Base-by-base conservation (phyloP, 768 basidiomycete species). In the Rhodosporidiobolus sp. region DNA sequence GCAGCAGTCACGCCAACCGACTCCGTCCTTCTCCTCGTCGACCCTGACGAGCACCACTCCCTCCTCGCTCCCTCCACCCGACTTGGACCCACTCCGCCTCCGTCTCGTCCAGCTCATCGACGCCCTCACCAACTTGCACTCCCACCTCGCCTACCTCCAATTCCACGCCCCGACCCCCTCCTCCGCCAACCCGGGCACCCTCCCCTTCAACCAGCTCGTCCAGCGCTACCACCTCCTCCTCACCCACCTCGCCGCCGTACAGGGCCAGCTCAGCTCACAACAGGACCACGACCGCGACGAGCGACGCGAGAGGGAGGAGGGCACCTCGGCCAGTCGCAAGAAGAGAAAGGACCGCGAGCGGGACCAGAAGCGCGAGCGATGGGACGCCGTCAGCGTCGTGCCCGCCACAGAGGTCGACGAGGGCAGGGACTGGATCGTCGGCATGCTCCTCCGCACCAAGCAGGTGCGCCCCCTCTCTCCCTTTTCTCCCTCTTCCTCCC, bases 371-470 rank as follows among this genome's bases (percentile, higher is more conserved):
- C 38, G 62, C n/a, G 74, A 76, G 16, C 58, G 48, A 38, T 76
- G 74, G 74, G 70, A 69, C 12, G 14, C 30, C 1, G 59, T 65
- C 20, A n/a, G 11, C 11, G 61, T 76, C 52, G 70, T 67, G 12
- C 74, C 74, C 14, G 48, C 46, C 10, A 57, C 32, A 17, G 28
- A 53, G 45, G 65, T 76, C n/a, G 74, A 76, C 56, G 74, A 76
- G 57, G 56, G 45, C 2, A 63, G 64, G 58, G 74, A 76, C 49
- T 76, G 74, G 74, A 53, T 76, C 22, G 74, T 76, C 28, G 74
- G 74, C 4, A 54, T 72, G 43, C 54, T 76, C 3, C 38, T 72
- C 1, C 26, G 74, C 30, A 76, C 74, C 1, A 76, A 76, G 60
- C 74, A 76, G 67, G 74, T 72, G 32, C 43, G 64, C 7, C 1